A percentile compares a stretch with the other conserved stretches of the same genome.
These are phyloP conservation scores for Passiflora organensis DNA, from an alignment of 345 rosid species.

Conservation along the genomic window DNA sequence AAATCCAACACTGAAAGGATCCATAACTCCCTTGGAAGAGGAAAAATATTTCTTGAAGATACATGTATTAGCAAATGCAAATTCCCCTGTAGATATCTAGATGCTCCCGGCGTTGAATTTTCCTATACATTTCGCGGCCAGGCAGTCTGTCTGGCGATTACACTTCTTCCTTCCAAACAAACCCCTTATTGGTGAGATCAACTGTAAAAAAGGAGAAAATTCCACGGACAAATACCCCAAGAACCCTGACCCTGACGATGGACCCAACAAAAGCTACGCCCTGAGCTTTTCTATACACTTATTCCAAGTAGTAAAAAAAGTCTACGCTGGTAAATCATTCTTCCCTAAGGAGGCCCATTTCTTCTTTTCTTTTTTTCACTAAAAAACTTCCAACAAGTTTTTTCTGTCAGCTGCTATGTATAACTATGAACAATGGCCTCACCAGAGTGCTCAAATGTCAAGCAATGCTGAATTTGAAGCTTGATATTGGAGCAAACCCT, in stretches of 20 bases:
- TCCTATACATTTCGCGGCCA: too few relatives aligned
- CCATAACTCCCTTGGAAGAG: too few relatives aligned
- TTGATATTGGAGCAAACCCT: conserved; percentile 20
- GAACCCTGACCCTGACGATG: too few relatives aligned
- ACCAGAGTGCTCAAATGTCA: conserved; percentile 13
- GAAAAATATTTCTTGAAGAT: too few relatives aligned
- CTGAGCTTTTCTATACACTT: conserved; percentile 22
- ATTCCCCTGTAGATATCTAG: conserved; percentile 23
- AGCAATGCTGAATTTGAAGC: conserved; percentile 10
- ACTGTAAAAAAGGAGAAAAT: not conserved
- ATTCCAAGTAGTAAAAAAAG: conserved; percentile 14
- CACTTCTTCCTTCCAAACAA: conserved; percentile 8
- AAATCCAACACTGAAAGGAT: too few relatives aligned
- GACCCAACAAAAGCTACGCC: conserved; percentile 12
- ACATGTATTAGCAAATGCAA: too few relatives aligned
- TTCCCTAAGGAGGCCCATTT: conserved; percentile 15
- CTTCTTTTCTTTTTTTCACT: too few relatives aligned
- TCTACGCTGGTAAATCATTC: conserved; percentile 8
- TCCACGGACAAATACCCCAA: conserved; percentile 10
- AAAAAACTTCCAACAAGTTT: conserved; percentile 28
- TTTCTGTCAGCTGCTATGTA: conserved; percentile 17
- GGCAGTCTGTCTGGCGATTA: conserved; percentile 7
- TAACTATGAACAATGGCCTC: conserved; percentile 18
- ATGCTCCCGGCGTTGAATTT: conserved; percentile 10
- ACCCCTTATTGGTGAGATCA: conserved; percentile 14